Percentiles rank a stretch among this genome's conserved stretches.
Conservation (phyloP, 163 green algal species). For the Prototheca wickerhamii region DNA sequence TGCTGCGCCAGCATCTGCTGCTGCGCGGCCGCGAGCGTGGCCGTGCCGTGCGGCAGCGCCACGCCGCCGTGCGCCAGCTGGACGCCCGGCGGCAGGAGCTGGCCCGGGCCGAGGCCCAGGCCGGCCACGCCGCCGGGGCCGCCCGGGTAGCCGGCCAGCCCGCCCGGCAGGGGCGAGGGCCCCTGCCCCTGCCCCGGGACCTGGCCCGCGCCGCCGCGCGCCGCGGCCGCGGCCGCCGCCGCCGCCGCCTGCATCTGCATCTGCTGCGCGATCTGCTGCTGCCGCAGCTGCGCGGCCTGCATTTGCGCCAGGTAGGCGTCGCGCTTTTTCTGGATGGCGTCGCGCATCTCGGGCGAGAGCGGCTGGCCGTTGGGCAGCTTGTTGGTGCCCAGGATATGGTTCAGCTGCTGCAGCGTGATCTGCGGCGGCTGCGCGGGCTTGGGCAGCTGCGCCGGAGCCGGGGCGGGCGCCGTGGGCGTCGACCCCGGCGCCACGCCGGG, state of each 20-base stretch:
- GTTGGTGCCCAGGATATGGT: constrained; percentile 23
- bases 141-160: no score
- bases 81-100: background rate
- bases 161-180: no score
- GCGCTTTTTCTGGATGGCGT: constrained; percentile 23
- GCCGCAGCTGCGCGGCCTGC: background rate
- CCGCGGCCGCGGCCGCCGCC: background rate
- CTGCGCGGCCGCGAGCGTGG: background rate
- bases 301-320: constrained; percentile 17
- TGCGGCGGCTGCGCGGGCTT: constrained; percentile 3
- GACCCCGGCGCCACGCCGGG: background rate
- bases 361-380: constrained; percentile 29
- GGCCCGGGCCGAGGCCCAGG: background rate
- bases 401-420: constrained; percentile 30
- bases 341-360: constrained; percentile 15
- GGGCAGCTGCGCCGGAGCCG: no score
- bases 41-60: background rate
- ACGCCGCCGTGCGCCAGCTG: constrained; percentile 1
- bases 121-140: background rate
- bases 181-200: background rate
- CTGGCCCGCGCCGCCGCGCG: background rate
- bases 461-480: background rate
- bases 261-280: background rate
- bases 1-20: constrained; percentile 19
- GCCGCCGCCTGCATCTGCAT: background rate